Base-by-base conservation (phyloP, 495 filamentous ascomycete genomes). In the Ascobolus immersus region DNA sequence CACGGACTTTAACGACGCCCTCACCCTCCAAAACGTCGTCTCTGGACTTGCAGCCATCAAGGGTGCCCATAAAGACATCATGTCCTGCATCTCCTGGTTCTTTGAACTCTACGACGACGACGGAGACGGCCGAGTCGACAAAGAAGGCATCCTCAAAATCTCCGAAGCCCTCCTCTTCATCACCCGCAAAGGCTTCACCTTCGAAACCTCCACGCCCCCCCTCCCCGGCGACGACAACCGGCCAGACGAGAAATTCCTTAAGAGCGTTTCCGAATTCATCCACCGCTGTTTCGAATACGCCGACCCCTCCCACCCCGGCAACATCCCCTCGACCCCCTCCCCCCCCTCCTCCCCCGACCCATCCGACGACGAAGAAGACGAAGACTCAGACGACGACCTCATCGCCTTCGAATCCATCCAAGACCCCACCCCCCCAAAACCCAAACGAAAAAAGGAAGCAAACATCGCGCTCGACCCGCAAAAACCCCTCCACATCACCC, bases 221-320 rank as follows among this genome's bases (percentile, higher is more conserved):
- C 9, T 31, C 12, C 10, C 10, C 9, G 28, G 11, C 11, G 22
- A 25, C n/a, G 7, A 7, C n/a, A 7, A 7, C 7, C 7, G 22
- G n/a, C 37, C 35, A 1, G 45, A 80, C 40, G 86, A 93, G 45
- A 63, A 69, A 29, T 91, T 94, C 45, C 58, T 96, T 11, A 71
- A 71, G 24, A 90, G 82, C 43, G 77, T 94, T 36, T 89, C 78
- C 43, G 78, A 79, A 2, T 96, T 96, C 52, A 94, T 94, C 34
- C 62, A 81, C 33, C 66, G 86, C 24, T 96, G 86, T 52, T 94
- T 96, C 39, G 89, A 96, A 55, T 96, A 96, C 48, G 86, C 86
- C 12, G 86, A 96, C 50, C 89, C 86, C 6, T 84, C 89, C 46
- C 73, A 77, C 38, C 65, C 70, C 0, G 62, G 59, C 21, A 64